phyloP scores from a whole-genome alignment of 1,284 basidiomycete species.

The Papiliotrema nemorosa region DNA sequence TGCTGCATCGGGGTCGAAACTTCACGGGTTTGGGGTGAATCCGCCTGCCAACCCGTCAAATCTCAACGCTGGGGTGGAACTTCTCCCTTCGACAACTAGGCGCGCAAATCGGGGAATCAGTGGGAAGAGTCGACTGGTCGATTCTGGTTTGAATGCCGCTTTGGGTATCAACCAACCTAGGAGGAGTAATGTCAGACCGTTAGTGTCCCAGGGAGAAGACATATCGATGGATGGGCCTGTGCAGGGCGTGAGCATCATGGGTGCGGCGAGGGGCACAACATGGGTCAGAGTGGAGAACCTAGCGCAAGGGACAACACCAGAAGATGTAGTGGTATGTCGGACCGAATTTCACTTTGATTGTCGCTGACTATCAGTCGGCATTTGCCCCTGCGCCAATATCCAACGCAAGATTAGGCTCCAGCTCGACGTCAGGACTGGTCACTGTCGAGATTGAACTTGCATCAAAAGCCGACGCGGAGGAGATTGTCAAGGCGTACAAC shows the following conservation, averaged over 20 bases:
- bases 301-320: constrained; percentile 71
- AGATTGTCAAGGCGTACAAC: constrained; percentile 70
- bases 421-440: constrained; percentile 47
- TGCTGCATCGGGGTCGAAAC: constrained; percentile 4
- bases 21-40: constrained; percentile 23
- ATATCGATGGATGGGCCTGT: background rate
- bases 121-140: constrained; percentile 9
- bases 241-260: constrained; percentile 68
- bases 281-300: constrained; percentile 73
- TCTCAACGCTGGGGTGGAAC: constrained; percentile 28
- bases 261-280: constrained; percentile 60
- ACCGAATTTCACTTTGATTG: background rate
- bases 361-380: constrained; percentile 57
- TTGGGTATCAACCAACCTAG: constrained; percentile 14
- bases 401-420: constrained; percentile 52
- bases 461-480: constrained; percentile 59
- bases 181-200: constrained; percentile 1
- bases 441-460: constrained; percentile 72
- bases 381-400: constrained; percentile 73
- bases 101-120: background rate
- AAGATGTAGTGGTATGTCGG: constrained; percentile 65
- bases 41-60: constrained; percentile 15
- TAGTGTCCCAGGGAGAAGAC: background rate
- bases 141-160: constrained; percentile 17
- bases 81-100: constrained; percentile 16